Evolutionary conservation across 768 basidiomycete genomes (phyloP).

Genomic region (Lactarius hengduanensis): DNA sequence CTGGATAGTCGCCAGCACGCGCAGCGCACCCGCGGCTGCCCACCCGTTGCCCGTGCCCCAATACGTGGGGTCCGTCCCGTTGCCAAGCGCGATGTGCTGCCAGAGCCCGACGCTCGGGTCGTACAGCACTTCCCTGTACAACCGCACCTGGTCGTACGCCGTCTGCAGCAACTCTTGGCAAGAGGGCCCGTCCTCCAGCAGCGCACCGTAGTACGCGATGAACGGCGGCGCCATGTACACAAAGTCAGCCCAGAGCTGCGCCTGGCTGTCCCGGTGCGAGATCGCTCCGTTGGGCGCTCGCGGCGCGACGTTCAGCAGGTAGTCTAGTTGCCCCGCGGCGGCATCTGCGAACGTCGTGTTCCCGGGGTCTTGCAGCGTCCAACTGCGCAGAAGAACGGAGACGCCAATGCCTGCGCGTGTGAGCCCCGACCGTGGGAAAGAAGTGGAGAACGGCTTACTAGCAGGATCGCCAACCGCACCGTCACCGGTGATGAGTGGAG

Average conservation of each 20-base stretch:
- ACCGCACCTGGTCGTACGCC: slow-evolving; percentile 55
- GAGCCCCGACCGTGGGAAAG: neutral
- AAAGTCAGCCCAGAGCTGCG: slow-evolving; percentile 60
- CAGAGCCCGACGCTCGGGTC: slow-evolving; percentile 48
- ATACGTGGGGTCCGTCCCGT: slow-evolving; percentile 46
- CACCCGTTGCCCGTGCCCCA: slow-evolving; percentile 71
- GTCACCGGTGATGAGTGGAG: slow-evolving; percentile 46
- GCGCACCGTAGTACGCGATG: slow-evolving; percentile 61
- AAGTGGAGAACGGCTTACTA: slow-evolving; percentile 37
- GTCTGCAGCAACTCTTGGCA: slow-evolving; percentile 41
- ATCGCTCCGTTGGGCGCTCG: slow-evolving; percentile 54
- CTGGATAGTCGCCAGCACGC: slow-evolving; percentile 55
- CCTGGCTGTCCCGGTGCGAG: slow-evolving; percentile 52
- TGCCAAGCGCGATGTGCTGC: slow-evolving; percentile 54
- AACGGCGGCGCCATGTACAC: slow-evolving; percentile 65
- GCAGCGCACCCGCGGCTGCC: slow-evolving; percentile 66
- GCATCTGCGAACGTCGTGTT: slow-evolving; percentile 41
- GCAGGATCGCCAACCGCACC: slow-evolving; percentile 63
- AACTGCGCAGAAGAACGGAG: slow-evolving; percentile 53
- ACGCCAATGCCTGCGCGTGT: slow-evolving; percentile 45
- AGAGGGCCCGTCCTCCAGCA: slow-evolving; percentile 39
- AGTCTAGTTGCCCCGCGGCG: slow-evolving; percentile 48
- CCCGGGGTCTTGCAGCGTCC: slow-evolving; percentile 42
- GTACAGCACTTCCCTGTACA: slow-evolving; percentile 53
- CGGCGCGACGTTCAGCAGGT: slow-evolving; percentile 46